Base-by-base conservation (phyloP, 441 rosid genomes). In the Mallotus japonicus region DNA sequence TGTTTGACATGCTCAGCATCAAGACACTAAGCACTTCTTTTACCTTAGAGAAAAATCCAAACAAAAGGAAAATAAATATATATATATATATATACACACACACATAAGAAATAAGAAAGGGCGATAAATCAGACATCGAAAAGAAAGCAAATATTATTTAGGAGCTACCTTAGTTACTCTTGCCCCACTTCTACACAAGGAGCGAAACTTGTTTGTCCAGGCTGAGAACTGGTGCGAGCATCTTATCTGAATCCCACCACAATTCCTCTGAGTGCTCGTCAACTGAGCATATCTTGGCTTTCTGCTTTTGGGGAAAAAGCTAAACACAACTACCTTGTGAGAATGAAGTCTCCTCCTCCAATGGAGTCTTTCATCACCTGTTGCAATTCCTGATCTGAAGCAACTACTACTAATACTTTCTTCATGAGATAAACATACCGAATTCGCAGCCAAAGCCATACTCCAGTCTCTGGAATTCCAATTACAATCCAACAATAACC, bases 381-480 rank as follows among this genome's bases (percentile, higher is more conserved):
- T 67, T 46, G 75, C 46, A 81, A 78, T 28, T 47, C 82, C 87
- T 20, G 81, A 78, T 67, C 78, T 68, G 61, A 81, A 56, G 72
- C 58, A 69, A 42, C 81, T 75, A 75, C 80, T 24, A 17, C 83
- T 37, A 40, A 82, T 72, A 74, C 76, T 84, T 70, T 83, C 86
- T 57, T 82, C 82, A 69, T 63, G 81, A 60, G 81, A 87, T 72
- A 88, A 76, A 69, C 80, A 81, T 70, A 88, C 73, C 53, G 85
- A 82, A 51, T 80, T 86, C 58, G 84, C 78, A 75, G 88, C 76
- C 69, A 86, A 76, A 44, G 90, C 86, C 98, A 94, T 93, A 54
- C 60, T 87, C 76, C 69, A 73, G 73, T 61, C 60, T 63, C 76
- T 73, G 53, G 44, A 75, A 76, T 78, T 71, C 82, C 75, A 75